Evolutionary conservation across 352 stramenopile species (phyloP), one percentile per base, ranked within the genome.

Genomic region (Globisporangium paddicum): DNA sequence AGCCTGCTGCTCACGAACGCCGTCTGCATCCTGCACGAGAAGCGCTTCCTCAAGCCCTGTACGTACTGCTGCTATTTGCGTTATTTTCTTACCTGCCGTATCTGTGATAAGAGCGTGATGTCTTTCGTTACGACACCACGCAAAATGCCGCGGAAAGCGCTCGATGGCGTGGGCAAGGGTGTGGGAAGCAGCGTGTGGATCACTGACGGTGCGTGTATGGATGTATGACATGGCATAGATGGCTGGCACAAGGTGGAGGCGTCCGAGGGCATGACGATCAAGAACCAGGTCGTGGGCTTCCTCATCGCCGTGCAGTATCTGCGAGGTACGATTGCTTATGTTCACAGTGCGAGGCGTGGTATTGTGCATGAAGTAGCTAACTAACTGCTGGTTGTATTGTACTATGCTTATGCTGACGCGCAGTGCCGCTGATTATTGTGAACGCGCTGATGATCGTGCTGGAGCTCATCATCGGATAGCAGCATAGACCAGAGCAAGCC

Each of bases 271-370:
- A 77, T 86, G 79, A 90, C 82, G 34, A 77, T 94, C 57, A 94
- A 94, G 72, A 95, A 95, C 69, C 86, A 95, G 67, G 65, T 93
- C 64, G 72, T 94, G 30, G 84, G 86, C 47, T 90, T 95, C 56
- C 69, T 95, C 25, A 73, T 90, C 30, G 84, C 86, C 5, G 84
- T 95, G 53, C 86, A 92, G 66, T 95, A 93, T 73, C 63, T 95
- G 25, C 69, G 86, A 64, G 75, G 86, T 95, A 78, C 49, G 77
- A 19, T 52, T 21, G 2, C 21, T 55, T 28, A n/a, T n/a, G n/a
- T n/a, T n/a, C n/a, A n/a, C n/a, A n/a, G n/a, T n/a, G n/a, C n/a
- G 35, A 7, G 16, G 35, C 13, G n/a, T 30, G 10, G 3, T n/a
- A 4, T 9, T 25, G 8, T 32, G 28, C 28, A 32, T 6, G 28